A percentile compares a stretch with the other conserved stretches of the same genome.
phyloP scores from a whole-genome alignment of 495 filamentous ascomycete genomes.

The Arthonia radiata region DNA sequence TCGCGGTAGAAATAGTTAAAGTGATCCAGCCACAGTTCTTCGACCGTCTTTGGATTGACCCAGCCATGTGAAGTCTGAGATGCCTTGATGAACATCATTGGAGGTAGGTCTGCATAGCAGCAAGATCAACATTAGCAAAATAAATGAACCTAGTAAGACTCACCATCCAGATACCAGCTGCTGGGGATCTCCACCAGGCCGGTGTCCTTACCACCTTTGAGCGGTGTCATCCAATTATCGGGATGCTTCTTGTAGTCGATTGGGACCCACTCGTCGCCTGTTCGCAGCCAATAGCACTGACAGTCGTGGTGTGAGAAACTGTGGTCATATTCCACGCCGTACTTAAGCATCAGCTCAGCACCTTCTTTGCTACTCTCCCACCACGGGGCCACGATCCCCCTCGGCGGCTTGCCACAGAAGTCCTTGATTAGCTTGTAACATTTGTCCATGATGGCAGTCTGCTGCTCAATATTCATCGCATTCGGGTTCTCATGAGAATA shows the following conservation, averaged over 20 bases:
- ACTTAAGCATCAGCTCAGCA: constrained; percentile 37
- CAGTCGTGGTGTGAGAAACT: constrained; percentile 40
- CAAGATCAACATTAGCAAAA: constrained; percentile 12
- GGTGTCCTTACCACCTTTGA: constrained; percentile 24
- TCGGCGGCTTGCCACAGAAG: constrained; percentile 51
- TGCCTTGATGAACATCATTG: constrained; percentile 32
- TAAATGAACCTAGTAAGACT: constrained; percentile 16
- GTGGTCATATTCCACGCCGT: constrained; percentile 48
- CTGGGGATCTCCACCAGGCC: constrained; percentile 31
- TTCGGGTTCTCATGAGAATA: constrained; percentile 56
- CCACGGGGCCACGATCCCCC: constrained; percentile 37
- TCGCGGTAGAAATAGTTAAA: constrained; percentile 37
- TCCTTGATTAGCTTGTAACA: constrained; percentile 46
- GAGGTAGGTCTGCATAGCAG: constrained; percentile 18
- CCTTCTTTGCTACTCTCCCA: constrained; percentile 47
- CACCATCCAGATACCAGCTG: constrained; percentile 40
- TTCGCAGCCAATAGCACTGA: constrained; percentile 28
- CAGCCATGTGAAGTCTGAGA: constrained; percentile 28
- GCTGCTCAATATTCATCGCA: constrained; percentile 49
- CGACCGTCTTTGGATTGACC: constrained; percentile 28
- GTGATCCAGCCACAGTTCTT: constrained; percentile 31
- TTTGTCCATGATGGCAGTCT: constrained; percentile 50
- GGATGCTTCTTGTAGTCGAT: constrained; percentile 35
- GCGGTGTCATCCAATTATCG: constrained; percentile 40
- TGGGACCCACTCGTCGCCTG: constrained; percentile 31